Evolutionary conservation across 208 protist genomes (phyloP), one percentile per base, ranked within the genome.

Genomic region (Porcisia deanei): DNA sequence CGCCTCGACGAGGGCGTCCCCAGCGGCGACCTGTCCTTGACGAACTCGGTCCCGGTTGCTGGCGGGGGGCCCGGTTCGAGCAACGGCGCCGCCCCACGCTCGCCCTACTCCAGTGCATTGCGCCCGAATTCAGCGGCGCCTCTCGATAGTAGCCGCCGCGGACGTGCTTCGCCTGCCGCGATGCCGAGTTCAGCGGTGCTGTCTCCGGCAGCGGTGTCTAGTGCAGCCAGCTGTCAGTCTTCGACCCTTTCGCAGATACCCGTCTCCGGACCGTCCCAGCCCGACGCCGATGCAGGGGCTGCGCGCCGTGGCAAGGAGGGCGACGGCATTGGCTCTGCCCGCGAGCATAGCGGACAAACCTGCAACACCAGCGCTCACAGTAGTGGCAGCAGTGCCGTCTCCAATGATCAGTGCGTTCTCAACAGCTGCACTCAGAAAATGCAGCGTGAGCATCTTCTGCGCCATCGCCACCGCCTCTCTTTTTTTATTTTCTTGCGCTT

Each of bases 401-500:
- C 77, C 57, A 64, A 71, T 0, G 61, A 49, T n/a, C 71, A 73
- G 65, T 76, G 68, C 75, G 80, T 74, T 8, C 53, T 53, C 37
- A 76, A 80, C 61, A 64, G 74, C 75, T 74, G 76, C 59, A 55
- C 71, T 58, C 75, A 77, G 55, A 65, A 71, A 64, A 69, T 82
- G 39, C 65, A 74, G 73, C 78, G 71, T n/a, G 77, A 82, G 67
- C 53, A 34, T 34, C 37, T 73, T 58, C 71, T 80, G 63, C 77
- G 73, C 1, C 68, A 79, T 55, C 77, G 81, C 58, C 75, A 75
- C n/a, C 66, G 52, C 3, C 61, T 74, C 12, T 61, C 65, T 39
- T 68, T 86, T 57, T 77, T 73, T 58, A 76, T 77, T 55, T 84
- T 85, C 55, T 10, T 86, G 47, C 73, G 77, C 34, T 90, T 88